phyloP scores from a whole-genome alignment of 202 grass and related monocot genomes.

The Carex sylvatica region DNA sequence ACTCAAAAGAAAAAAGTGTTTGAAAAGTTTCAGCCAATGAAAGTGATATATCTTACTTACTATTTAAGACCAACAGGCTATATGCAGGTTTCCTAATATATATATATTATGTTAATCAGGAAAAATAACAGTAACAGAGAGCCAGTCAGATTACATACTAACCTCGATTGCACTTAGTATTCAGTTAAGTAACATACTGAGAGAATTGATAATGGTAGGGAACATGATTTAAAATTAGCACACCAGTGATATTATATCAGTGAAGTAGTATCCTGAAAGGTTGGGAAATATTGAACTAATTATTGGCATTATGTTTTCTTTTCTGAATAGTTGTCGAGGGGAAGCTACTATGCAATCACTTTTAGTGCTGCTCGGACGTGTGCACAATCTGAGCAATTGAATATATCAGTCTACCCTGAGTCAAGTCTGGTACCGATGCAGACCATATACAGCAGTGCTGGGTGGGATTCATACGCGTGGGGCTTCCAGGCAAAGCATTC shows the following conservation, averaged over 20 bases:
- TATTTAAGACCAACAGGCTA: too few relatives aligned
- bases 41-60: too few relatives aligned
- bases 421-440: slow-evolving; percentile 54
- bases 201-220: too few relatives aligned
- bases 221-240: background rate
- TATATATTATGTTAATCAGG: too few relatives aligned
- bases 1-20: too few relatives aligned
- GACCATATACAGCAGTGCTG: slow-evolving; percentile 56
- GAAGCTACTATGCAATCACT: slow-evolving; percentile 51
- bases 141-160: too few relatives aligned
- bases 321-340: slow-evolving; percentile 7
- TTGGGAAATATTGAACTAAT: background rate
- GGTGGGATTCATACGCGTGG: slow-evolving; percentile 73
- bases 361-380: slow-evolving; percentile 72
- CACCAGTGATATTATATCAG: background rate
- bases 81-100: too few relatives aligned
- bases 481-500: slow-evolving; percentile 43
- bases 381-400: slow-evolving; percentile 62
- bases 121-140: too few relatives aligned
- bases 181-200: too few relatives aligned
- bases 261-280: background rate
- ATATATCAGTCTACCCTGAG: slow-evolving; percentile 55
- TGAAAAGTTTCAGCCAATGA: too few relatives aligned
- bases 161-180: too few relatives aligned
- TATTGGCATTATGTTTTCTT: background rate